Evolutionary conservation across 768 basidiomycete species (phyloP).

Genomic region (Termitomyces sp.): DNA sequence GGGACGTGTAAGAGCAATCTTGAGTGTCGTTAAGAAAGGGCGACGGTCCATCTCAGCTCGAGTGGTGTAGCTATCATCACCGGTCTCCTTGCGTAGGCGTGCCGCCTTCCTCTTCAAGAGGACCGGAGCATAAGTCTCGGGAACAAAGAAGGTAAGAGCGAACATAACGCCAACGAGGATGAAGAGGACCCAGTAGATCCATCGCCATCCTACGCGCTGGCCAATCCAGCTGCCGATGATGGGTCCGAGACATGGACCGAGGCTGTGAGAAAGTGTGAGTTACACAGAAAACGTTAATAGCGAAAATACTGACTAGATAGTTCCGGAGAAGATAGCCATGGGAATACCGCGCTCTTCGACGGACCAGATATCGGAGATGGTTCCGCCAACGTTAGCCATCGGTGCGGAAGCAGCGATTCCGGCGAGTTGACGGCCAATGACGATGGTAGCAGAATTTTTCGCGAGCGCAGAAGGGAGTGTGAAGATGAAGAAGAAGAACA

Average conservation of each 20-base stretch:
- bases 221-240: constrained; percentile 50
- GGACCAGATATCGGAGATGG: constrained; percentile 41
- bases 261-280: constrained; percentile 18
- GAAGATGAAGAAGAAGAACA: constrained; percentile 44
- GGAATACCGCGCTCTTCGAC: constrained; percentile 43
- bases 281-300: not conserved
- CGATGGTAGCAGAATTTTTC: constrained; percentile 19
- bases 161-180: constrained; percentile 38
- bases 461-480: constrained; percentile 43
- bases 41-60: constrained; percentile 8
- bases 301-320: constrained; percentile 37
- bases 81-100: constrained; percentile 37
- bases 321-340: constrained; percentile 48
- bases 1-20: constrained; percentile 9
- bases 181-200: constrained; percentile 51
- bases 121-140: constrained; percentile 51
- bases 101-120: constrained; percentile 44
- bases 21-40: constrained; percentile 7
- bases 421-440: constrained; percentile 40
- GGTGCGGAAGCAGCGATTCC: constrained; percentile 17
- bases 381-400: constrained; percentile 42
- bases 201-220: constrained; percentile 41
- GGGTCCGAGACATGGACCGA: constrained; percentile 49
- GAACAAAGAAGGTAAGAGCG: constrained; percentile 39
- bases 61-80: constrained; percentile 16